A percentile compares a stretch with the other conserved stretches of the same genome.
Conservation (phyloP, 768 basidiomycete genomes). For the Xerocomus brunneocitrinus region DNA sequence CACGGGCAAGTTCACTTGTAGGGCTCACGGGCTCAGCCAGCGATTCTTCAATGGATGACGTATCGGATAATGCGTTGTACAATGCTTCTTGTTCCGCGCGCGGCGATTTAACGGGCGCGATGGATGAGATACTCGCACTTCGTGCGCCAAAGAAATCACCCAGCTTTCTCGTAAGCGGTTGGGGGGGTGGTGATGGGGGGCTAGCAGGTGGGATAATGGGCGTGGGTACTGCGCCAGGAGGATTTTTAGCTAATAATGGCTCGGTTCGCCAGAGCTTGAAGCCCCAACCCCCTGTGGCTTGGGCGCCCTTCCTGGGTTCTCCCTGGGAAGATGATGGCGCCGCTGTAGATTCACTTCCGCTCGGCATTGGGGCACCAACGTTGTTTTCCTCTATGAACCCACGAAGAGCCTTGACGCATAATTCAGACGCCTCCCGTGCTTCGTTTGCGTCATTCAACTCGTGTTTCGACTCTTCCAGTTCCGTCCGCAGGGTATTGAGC, state of each 20-base stretch:
- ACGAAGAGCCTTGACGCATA: constrained; percentile 75
- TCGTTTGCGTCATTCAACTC: constrained; percentile 77
- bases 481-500: constrained; percentile 47
- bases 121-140: constrained; percentile 46
- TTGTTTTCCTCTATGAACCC: constrained; percentile 78
- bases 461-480: constrained; percentile 59
- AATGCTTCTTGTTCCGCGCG: constrained; percentile 23
- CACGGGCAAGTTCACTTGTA: constrained; percentile 23
- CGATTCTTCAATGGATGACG: constrained; percentile 36
- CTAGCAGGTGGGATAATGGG: constrained; percentile 24
- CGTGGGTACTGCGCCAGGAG: constrained; percentile 26
- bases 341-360: constrained; percentile 12
- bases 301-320: constrained; percentile 31
- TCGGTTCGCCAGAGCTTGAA: constrained; percentile 66
- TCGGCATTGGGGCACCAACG: constrained; percentile 39
- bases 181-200: constrained; percentile 27
- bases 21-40: constrained; percentile 33
- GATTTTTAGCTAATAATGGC: constrained; percentile 24
- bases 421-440: constrained; percentile 82
- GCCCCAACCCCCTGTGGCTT: constrained; percentile 49
- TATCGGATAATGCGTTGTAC: constrained; percentile 30
- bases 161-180: constrained; percentile 59
- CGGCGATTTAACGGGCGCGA: constrained; percentile 24
- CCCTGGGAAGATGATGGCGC: constrained; percentile 19
- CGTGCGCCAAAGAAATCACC: constrained; percentile 67